Evolutionary conservation across 164 flowering plant species (phyloP).

Genomic region (Liquidambar formosana): DNA sequence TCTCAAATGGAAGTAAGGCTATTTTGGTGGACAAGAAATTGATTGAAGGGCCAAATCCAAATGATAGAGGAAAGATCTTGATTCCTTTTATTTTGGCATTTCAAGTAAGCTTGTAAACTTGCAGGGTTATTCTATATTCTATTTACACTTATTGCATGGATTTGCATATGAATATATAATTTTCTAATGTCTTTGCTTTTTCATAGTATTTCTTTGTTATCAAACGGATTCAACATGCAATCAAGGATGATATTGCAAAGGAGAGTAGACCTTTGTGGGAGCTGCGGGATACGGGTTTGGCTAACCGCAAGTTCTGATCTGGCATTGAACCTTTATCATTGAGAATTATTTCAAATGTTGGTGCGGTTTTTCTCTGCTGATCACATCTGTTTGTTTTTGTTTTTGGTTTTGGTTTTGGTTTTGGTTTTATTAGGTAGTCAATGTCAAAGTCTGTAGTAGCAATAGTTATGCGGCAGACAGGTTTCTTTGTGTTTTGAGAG

Average conservation of each 20-base stretch:
- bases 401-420: no score
- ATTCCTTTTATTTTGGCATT: slow-evolving; percentile 70
- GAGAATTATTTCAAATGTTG: background rate
- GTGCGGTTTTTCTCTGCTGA: no score
- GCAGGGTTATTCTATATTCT: background rate
- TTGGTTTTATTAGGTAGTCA: no score
- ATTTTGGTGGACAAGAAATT: slow-evolving; percentile 80
- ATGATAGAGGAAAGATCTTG: slow-evolving; percentile 62
- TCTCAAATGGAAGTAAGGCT: slow-evolving; percentile 63
- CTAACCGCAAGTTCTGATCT: slow-evolving; percentile 37
- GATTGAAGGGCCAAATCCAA: slow-evolving; percentile 89
- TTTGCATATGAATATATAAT: background rate
- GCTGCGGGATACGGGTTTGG: slow-evolving; percentile 45
- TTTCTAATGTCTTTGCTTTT: slow-evolving; percentile 8
- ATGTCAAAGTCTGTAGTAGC: no score
- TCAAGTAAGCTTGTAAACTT: slow-evolving; percentile 50
- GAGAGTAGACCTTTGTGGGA: slow-evolving; percentile 64
- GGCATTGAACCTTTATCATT: background rate
- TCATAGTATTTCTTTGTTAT: slow-evolving; percentile 68
- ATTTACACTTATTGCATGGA: background rate
- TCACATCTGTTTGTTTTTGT: no score
- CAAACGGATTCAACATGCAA: slow-evolving; percentile 49
- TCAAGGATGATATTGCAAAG: slow-evolving; percentile 52
- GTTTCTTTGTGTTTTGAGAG: no score
- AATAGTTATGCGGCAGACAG: no score